Base-by-base conservation (phyloP, 306 rosid species). In the Prunus mongolica region DNA sequence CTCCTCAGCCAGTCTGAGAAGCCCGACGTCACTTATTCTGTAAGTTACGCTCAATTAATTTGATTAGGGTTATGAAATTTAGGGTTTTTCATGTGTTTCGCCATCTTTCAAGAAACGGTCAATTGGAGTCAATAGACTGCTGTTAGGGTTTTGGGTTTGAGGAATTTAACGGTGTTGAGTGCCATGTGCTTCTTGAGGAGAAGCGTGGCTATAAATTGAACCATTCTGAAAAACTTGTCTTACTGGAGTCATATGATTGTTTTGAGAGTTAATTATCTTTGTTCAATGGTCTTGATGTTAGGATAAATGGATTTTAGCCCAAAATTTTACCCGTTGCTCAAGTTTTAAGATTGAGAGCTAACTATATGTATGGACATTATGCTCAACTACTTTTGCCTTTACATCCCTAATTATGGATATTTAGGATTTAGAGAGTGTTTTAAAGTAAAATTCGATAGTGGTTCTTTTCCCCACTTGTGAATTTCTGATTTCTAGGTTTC, bases 1-100 rank as follows among this genome's bases (percentile, higher is more conserved):
- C 93, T 96, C 0, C 97, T 96, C 12, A 96, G 99, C 76, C 99
- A 96, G 85, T 96, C 99, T 0, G 99, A 96, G 89, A 96, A 96
- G 91, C 99, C 99, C 3, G 99, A 96, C 67, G 99, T 96, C 77
- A 87, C 98, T 60, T 96, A 96, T 76, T 88, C 81, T 75, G 99
- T 96, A 63, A 84, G 91, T 32, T 58, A 16, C 19, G 71, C n/a
- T 24, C n/a, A 1, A 25, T 75, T 27, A 13, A 51, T 60, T 54
- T 18, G 34, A 19, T 61, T 58, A 34, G 75, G 78, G 76, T 49
- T 41, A 5, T 47, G 14, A 7, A 19, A 24, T 28, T 22, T 69
- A 62, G 75, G 76, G 67, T 3, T 69, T 76, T 60, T 8, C n/a
- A 0, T 25, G 7, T 12, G 7, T 76, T 22, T 20, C 11, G 41